These are phyloP conservation scores for Cephalotrichum gorgonifer DNA, from an alignment of 2,329 filamentous ascomycete genomes.

Conservation along the genomic window DNA sequence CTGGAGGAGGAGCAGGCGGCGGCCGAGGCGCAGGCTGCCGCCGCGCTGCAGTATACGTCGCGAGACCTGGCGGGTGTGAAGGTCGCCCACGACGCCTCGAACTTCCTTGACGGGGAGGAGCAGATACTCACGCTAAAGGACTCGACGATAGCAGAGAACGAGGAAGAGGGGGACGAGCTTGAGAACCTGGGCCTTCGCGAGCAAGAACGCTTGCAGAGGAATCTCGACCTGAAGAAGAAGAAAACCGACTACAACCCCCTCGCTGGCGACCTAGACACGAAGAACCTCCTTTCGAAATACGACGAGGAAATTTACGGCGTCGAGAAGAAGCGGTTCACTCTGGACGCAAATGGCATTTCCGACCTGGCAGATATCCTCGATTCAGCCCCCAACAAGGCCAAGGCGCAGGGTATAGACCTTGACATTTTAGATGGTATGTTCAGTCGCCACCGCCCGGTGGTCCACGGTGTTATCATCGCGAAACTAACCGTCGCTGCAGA, in stretches of 20 bases:
- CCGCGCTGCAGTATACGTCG: slow-evolving; percentile 63
- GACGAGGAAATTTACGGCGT: slow-evolving; percentile 92
- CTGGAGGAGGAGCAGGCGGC: slow-evolving; percentile 68
- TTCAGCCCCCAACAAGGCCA: slow-evolving; percentile 40
- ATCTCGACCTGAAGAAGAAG: slow-evolving; percentile 80
- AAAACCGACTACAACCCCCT: slow-evolving; percentile 82
- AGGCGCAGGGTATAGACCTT: slow-evolving; percentile 63
- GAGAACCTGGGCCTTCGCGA: slow-evolving; percentile 67
- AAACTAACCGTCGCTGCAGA: not conserved
- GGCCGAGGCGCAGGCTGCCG: slow-evolving; percentile 55
- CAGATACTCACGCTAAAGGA: slow-evolving; percentile 95
- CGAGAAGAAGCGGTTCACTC: slow-evolving; percentile 76
- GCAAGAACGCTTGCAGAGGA: slow-evolving; percentile 62
- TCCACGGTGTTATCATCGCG: not conserved
- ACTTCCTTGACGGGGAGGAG: slow-evolving; percentile 74
- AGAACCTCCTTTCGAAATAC: slow-evolving; percentile 74
- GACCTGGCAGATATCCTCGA: slow-evolving; percentile 49
- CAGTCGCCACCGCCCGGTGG: not conserved
- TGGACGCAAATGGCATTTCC: slow-evolving; percentile 66
- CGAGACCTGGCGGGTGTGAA: slow-evolving; percentile 83
- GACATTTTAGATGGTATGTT: slow-evolving; percentile 3
- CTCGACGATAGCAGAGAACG: slow-evolving; percentile 70
- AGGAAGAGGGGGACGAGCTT: slow-evolving; percentile 83
- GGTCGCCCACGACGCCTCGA: slow-evolving; percentile 75
- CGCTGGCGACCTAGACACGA: slow-evolving; percentile 54